Evolutionary conservation across 441 rosid genomes (phyloP), one percentile per base, ranked within the genome.

Genomic region (Gossypium trilobum): DNA sequence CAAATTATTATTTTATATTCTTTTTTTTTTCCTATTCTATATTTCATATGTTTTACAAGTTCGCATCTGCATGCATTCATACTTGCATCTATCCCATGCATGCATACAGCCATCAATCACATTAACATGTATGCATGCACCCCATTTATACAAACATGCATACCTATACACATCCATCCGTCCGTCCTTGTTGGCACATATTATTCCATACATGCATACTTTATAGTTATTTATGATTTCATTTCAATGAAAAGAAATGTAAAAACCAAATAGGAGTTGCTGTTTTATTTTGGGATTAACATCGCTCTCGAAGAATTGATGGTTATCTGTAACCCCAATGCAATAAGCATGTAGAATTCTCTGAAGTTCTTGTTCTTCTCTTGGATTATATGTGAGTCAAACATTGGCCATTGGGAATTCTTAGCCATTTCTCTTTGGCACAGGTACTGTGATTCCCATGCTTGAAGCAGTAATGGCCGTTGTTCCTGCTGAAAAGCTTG

Each of bases 381-480:
- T 9, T 68, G 71, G 25, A 27, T 68, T 67, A 67, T 44, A n/a
- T 25, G 1, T 14, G 71, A 52, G 59, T 22, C 14, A 14, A 50
- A 27, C 9, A 25, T 48, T 27, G 46, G 46, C 19, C 46, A 25
- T 68, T 9, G 16, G 42, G 42, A 27, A 16, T 51, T 51, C 25
- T 52, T 63, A 61, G 8, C 56, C 17, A 19, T 11, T 67, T 25
- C 66, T 66, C 27, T 66, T 68, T 80, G 78, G 68, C 74, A 31
- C 82, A 94, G 99, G 99, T 70, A 79, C 81, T 73, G 91, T 91
- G 62, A 81, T 87, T 79, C 92, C 91, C 46, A 88, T 94, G 99
- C 96, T 94, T 62, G 97, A 86, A 77, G 94, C 95, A 57, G 97
- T 91, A 16, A 88, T 86, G 91, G 87, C 81, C 42, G 95, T 86